These are phyloP conservation scores for Oryza nivara DNA, from an alignment of 176 grass and related monocot species.

Conservation along the genomic window DNA sequence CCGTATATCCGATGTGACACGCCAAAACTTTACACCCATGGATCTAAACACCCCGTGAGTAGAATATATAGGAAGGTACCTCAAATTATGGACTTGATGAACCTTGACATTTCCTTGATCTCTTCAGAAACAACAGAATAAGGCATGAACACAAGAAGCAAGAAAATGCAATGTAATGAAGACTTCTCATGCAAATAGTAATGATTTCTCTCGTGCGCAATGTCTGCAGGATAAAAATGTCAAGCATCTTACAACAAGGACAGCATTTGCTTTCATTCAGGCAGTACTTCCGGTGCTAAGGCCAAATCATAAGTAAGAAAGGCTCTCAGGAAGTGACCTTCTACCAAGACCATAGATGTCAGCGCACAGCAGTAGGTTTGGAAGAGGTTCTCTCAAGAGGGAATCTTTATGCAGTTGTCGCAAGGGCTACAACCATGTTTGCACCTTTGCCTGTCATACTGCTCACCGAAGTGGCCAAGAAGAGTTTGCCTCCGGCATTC, in stretches of 20 bases:
- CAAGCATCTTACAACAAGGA: neutral
- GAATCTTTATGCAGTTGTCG: conserved; percentile 74
- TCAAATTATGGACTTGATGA: neutral
- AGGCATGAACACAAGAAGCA: neutral
- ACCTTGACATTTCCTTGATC: neutral
- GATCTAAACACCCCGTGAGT: neutral
- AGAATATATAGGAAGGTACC: neutral
- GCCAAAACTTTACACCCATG: no score
- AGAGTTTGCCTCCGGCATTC: conserved; percentile 82
- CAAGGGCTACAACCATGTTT: conserved; percentile 72
- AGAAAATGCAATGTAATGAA: neutral
- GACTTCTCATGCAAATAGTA: neutral
- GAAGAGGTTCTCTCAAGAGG: conserved; percentile 31
- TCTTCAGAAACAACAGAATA: neutral
- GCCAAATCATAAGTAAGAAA: neutral
- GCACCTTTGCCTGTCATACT: conserved; percentile 63
- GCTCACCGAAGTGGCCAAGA: conserved; percentile 79
- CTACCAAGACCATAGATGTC: neutral
- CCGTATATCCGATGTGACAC: no score
- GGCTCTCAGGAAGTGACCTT: neutral
- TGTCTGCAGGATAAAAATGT: neutral
- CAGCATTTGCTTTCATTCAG: neutral
- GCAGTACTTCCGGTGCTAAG: neutral
- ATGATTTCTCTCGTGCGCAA: neutral
- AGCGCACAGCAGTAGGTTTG: neutral